phyloP scores from a whole-genome alignment of 2,329 filamentous ascomycete species.

The Ambrosiella beaveri region DNA sequence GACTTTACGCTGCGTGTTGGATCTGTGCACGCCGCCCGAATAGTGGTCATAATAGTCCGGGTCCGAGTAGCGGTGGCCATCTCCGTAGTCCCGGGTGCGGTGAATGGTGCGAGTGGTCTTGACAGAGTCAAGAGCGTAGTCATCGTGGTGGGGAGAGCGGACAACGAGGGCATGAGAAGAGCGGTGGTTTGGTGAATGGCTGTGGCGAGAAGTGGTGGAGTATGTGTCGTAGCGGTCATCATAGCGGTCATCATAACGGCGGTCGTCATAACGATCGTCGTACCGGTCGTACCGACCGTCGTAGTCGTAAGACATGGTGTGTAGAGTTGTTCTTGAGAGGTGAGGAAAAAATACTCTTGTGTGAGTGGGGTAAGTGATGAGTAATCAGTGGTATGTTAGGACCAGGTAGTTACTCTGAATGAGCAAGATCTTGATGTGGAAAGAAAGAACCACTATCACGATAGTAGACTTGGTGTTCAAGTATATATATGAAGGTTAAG shows the following conservation, averaged over 20 bases:
- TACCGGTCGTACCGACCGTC: constrained; percentile 20
- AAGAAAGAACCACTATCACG: too few relatives aligned
- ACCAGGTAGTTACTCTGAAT: too few relatives aligned
- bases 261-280: constrained; percentile 15
- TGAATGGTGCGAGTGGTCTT: constrained; percentile 28
- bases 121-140: constrained; percentile 2
- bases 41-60: constrained; percentile 30
- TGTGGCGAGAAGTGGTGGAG: constrained; percentile 4
- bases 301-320: constrained; percentile 32
- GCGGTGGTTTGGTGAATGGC: neutral
- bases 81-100: constrained; percentile 35
- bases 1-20: constrained; percentile 29
- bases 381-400: neutral
- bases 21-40: constrained; percentile 35
- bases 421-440: too few relatives aligned
- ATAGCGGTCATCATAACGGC: constrained; percentile 2
- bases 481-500: too few relatives aligned
- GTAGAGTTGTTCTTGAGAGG: neutral
- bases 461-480: too few relatives aligned
- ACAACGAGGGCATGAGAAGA: constrained; percentile 5
- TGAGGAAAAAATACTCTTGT: neutral
- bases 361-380: neutral
- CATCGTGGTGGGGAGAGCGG: constrained; percentile 10
- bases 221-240: constrained; percentile 7
- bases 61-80: constrained; percentile 34